Evolutionary conservation across 306 rosid species (phyloP).

Genomic region (Astragalus glycyphyllos): DNA sequence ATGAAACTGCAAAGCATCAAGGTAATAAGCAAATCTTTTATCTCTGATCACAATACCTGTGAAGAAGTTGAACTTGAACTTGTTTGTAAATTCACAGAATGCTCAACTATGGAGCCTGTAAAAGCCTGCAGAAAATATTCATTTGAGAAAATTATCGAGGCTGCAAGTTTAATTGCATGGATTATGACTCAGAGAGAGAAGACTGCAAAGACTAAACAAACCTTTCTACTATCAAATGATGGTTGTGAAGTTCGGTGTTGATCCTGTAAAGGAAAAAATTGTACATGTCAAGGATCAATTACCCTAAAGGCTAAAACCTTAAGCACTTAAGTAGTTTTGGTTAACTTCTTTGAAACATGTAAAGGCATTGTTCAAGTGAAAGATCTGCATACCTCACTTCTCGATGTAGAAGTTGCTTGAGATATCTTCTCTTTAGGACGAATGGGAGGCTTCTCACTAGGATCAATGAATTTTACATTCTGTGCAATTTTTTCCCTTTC

Average conservation of each 20-base stretch:
- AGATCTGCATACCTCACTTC: constrained; percentile 58
- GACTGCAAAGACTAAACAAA: constrained; percentile 35
- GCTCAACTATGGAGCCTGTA: constrained; percentile 85
- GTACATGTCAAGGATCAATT: constrained; percentile 26
- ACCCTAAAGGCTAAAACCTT: neutral
- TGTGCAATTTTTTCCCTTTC: constrained; percentile 31
- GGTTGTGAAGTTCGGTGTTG: constrained; percentile 50
- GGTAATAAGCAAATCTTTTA: constrained; percentile 25
- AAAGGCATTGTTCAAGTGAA: neutral
- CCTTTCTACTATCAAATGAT: constrained; percentile 64
- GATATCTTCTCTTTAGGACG: constrained; percentile 52
- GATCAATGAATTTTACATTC: constrained; percentile 26
- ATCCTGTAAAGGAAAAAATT: constrained; percentile 52
- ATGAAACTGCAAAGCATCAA: constrained; percentile 34
- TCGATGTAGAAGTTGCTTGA: constrained; percentile 50
- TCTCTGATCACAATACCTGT: constrained; percentile 45
- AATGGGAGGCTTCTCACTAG: constrained; percentile 44
- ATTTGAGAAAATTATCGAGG: neutral
- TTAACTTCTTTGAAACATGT: neutral
- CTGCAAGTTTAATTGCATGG: neutral
- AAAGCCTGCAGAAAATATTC: constrained; percentile 67
- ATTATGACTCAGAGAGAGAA: neutral
- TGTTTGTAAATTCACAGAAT: constrained; percentile 44
- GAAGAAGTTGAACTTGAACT: constrained; percentile 53
- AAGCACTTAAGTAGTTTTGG: neutral